Conservation (phyloP, 1,139 yeast species). For the Lodderomyces beijingensis region DNA sequence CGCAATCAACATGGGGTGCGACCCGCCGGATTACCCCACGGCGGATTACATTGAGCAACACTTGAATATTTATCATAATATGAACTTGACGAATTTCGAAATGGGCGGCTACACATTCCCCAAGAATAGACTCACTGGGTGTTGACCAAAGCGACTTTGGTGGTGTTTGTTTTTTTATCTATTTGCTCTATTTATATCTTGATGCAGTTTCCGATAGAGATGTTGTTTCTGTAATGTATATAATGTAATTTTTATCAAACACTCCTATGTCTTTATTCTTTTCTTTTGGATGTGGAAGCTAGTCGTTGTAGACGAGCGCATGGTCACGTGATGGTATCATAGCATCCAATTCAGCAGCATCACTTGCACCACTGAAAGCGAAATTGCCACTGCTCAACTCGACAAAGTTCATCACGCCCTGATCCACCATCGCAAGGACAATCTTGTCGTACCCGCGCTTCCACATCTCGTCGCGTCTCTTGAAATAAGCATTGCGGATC, state of each 20-base stretch:
- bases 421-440: conserved; percentile 63
- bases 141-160: conserved; percentile 11
- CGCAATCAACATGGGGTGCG: conserved; percentile 56
- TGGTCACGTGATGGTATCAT: conserved; percentile 11
- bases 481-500: conserved; percentile 23
- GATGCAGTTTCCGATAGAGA: no score
- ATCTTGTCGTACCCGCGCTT: conserved; percentile 49
- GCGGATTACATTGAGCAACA: conserved; percentile 65
- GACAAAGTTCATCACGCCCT: conserved; percentile 68
- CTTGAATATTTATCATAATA: conserved; percentile 54
- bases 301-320: conserved; percentile 13
- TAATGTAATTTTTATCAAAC: no score
- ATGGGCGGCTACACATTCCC: conserved; percentile 67
- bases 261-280: not conserved
- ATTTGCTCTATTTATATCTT: no score
- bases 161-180: conserved; percentile 1
- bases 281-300: no score
- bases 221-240: no score
- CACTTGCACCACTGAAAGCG: conserved; percentile 26
- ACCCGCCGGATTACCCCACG: conserved; percentile 72
- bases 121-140: conserved; percentile 27
- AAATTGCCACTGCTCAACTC: conserved; percentile 55
- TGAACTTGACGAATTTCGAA: conserved; percentile 65
- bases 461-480: conserved; percentile 23
- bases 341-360: conserved; percentile 8